Evolutionary conservation across 257 asterid genomes (phyloP).

Genomic region (Osmanthus fragrans): DNA sequence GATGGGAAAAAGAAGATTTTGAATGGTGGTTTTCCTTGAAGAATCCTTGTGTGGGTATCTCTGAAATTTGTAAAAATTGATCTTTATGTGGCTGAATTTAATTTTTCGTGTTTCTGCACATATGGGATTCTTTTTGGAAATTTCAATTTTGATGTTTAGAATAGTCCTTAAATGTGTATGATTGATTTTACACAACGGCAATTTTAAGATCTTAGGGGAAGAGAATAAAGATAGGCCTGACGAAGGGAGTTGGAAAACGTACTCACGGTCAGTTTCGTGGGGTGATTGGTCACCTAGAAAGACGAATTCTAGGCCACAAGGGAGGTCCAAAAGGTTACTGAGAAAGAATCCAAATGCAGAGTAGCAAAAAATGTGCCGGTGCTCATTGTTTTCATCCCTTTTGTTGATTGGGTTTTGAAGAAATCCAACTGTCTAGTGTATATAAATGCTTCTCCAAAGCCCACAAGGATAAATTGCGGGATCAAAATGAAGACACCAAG

Average conservation of each 20-base stretch:
- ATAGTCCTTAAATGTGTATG: conserved; percentile 29
- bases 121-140: conserved; percentile 2
- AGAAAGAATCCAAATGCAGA: conserved; percentile 40
- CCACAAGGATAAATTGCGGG: conserved; percentile 49
- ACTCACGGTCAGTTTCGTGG: conserved; percentile 78
- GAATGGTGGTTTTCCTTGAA: not conserved
- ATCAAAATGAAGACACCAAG: conserved; percentile 33
- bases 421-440: conserved; percentile 44
- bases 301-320: conserved; percentile 56
- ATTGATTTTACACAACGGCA: conserved; percentile 40
- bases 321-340: conserved; percentile 47
- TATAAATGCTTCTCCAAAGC: conserved; percentile 42
- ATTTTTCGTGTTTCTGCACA: conserved; percentile 4
- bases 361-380: conserved; percentile 39
- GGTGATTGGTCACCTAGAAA: conserved; percentile 64
- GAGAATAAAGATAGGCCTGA: conserved; percentile 56
- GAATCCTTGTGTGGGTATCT: not conserved
- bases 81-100: not conserved
- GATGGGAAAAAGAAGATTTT: conserved; percentile 33
- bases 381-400: conserved; percentile 52
- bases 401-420: conserved; percentile 47
- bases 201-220: conserved; percentile 52
- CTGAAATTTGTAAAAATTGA: conserved; percentile 9
- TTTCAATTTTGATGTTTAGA: conserved; percentile 16
- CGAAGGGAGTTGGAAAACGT: conserved; percentile 46